Evolutionary conservation across 176 grass and related monocot genomes (phyloP).

Genomic region (Aechmea fasciata): DNA sequence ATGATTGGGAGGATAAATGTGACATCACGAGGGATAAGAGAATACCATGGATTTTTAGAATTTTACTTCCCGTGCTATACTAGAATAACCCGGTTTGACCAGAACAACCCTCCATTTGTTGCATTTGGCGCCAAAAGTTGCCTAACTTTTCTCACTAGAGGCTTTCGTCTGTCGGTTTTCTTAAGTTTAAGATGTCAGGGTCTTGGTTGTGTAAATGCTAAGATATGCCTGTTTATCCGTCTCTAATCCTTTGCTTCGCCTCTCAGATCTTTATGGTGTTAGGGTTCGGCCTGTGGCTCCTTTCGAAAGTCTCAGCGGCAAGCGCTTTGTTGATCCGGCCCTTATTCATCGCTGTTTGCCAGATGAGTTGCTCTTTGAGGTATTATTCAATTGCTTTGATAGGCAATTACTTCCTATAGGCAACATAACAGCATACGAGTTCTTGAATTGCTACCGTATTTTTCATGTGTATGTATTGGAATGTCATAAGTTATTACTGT

Average conservation of each 20-base stretch:
- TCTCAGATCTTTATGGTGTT: slow-evolving; percentile 82
- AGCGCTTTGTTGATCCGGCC: slow-evolving; percentile 53
- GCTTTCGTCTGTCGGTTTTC: neutral
- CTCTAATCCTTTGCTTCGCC: slow-evolving; percentile 13
- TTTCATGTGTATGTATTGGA: too few species aligned
- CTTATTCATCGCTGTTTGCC: slow-evolving; percentile 78
- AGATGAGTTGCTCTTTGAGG: slow-evolving; percentile 80
- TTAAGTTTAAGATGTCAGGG: too few species aligned
- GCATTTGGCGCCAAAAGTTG: neutral
- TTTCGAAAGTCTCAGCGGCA: slow-evolving; percentile 58
- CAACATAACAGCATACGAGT: neutral
- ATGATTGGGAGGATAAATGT: too few species aligned
- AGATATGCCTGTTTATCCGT: neutral
- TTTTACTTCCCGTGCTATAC: too few species aligned
- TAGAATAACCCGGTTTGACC: too few species aligned
- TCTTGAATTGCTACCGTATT: neutral
- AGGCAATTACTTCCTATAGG: neutral
- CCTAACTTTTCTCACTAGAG: neutral
- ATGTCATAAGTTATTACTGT: too few species aligned
- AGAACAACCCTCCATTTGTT: neutral
- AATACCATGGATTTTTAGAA: too few species aligned
- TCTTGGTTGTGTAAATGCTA: neutral
- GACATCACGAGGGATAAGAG: too few species aligned
- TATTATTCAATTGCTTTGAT: slow-evolving; percentile 20
- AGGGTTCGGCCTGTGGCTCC: slow-evolving; percentile 59